Conservation (phyloP, 2,329 filamentous ascomycete species). For the Capronia epimyces region DNA sequence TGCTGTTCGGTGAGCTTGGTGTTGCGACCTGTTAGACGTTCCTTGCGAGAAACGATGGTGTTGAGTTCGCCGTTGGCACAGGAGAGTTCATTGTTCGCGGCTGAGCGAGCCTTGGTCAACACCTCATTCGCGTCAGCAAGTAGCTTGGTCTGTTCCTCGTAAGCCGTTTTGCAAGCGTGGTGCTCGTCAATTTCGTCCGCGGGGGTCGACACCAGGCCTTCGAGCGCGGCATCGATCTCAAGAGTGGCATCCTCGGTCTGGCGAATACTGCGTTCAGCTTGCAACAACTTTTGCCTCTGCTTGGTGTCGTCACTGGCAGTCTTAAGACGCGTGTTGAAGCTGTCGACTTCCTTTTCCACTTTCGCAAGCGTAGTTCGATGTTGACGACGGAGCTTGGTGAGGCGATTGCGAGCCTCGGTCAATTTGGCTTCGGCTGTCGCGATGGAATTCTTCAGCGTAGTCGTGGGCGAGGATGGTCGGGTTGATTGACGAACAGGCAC, state of each 20-base stretch:
- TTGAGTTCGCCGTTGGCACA: conserved; percentile 32
- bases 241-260: conserved; percentile 60
- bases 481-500: conserved; percentile 54
- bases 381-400: conserved; percentile 57
- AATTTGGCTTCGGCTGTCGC: conserved; percentile 56
- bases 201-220: conserved; percentile 52
- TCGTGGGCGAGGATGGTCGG: conserved; percentile 59
- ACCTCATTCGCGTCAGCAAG: conserved; percentile 49
- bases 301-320: conserved; percentile 57
- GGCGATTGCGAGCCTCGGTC: conserved; percentile 53
- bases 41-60: conserved; percentile 50
- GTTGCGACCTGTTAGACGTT: conserved; percentile 54
- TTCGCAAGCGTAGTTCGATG: conserved; percentile 55
- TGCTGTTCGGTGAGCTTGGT: conserved; percentile 57
- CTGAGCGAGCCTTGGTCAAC: conserved; percentile 46
- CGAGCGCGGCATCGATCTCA: conserved; percentile 50
- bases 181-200: conserved; percentile 52
- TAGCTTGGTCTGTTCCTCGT: conserved; percentile 50
- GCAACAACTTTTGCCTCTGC: conserved; percentile 56
- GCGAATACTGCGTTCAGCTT: conserved; percentile 57
- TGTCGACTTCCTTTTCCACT: conserved; percentile 58
- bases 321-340: conserved; percentile 52
- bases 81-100: conserved; percentile 50
- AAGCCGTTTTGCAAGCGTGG: conserved; percentile 49
- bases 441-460: conserved; percentile 61